Percentiles rank a stretch among this genome's conserved stretches.
These are phyloP conservation scores for Penicillium arizonense DNA, from an alignment of 495 filamentous ascomycete species.

Conservation along the genomic window DNA sequence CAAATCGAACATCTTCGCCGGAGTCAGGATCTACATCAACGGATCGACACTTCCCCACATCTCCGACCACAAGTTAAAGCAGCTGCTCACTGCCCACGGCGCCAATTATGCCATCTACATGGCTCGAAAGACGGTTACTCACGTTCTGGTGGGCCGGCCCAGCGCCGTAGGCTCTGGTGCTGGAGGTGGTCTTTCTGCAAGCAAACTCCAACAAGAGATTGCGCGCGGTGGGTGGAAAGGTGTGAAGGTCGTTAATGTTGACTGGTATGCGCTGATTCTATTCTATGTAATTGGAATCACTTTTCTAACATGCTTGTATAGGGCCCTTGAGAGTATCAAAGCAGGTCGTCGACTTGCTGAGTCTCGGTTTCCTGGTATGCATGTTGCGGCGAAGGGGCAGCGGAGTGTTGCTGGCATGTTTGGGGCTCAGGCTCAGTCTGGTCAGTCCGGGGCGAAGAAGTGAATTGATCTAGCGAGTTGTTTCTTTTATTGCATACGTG, in stretches of 20 bases:
- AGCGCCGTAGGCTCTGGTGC: conserved; percentile 46
- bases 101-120: conserved; percentile 66
- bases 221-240: conserved; percentile 51
- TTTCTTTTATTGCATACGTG: background rate
- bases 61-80: conserved; percentile 84
- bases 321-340: conserved; percentile 77
- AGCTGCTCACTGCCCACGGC: conserved; percentile 70
- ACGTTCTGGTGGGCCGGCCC: conserved; percentile 77
- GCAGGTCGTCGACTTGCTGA: conserved; percentile 73
- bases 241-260: conserved; percentile 78
- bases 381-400: conserved; percentile 59
- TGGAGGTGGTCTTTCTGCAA: conserved; percentile 76
- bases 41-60: conserved; percentile 78
- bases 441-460: background rate
- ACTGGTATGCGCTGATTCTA: conserved; percentile 62
- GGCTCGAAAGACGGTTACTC: conserved; percentile 71
- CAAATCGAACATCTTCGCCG: conserved; percentile 54
- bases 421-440: conserved; percentile 1
- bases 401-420: conserved; percentile 59
- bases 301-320: conserved; percentile 20
- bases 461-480: background rate
- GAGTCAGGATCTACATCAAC: conserved; percentile 79
- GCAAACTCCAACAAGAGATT: conserved; percentile 85
- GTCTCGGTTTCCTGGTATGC: conserved; percentile 61
- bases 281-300: background rate